A percentile compares a stretch with the other conserved stretches of the same genome.
These are phyloP conservation scores for Raphanus sativus DNA, from an alignment of 345 rosid species.

Conservation along the genomic window DNA sequence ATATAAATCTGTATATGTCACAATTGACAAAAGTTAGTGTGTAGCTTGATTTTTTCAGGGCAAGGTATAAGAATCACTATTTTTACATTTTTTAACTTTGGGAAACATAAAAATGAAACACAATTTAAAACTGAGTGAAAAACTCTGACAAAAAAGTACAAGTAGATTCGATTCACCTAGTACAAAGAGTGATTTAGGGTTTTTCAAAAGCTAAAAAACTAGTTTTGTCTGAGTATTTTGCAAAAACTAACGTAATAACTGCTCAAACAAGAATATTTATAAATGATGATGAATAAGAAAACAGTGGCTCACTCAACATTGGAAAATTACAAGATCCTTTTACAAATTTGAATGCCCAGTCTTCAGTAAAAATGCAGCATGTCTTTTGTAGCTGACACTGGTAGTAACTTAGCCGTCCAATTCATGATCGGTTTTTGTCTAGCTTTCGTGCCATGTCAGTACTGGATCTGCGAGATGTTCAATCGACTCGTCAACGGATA, in stretches of 20 bases:
- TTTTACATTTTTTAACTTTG: background rate
- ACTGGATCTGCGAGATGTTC: slow-evolving; percentile 83
- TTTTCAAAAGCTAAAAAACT: background rate
- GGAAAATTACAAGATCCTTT: background rate
- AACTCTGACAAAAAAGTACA: too few species aligned
- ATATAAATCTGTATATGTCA: background rate
- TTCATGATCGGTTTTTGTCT: slow-evolving; percentile 86
- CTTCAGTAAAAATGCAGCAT: slow-evolving; percentile 38
- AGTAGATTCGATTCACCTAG: too few species aligned
- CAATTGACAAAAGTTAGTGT: background rate
- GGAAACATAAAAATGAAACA: too few species aligned
- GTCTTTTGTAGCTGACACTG: slow-evolving; percentile 56
- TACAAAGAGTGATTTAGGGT: background rate
- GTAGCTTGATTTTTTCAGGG: background rate
- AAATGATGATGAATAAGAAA: background rate
- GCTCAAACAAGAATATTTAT: background rate
- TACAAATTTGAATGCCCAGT: background rate
- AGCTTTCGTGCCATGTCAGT: slow-evolving; percentile 78
- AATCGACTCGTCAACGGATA: slow-evolving; percentile 74
- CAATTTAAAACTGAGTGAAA: too few species aligned
- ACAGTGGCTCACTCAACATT: background rate
- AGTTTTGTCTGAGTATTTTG: background rate
- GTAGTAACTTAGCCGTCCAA: slow-evolving; percentile 56
- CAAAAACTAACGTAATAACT: background rate
- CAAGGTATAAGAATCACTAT: background rate